These are phyloP conservation scores for Candida palmyrensis DNA, from an alignment of 805 yeast genomes.

Conservation along the genomic window DNA sequence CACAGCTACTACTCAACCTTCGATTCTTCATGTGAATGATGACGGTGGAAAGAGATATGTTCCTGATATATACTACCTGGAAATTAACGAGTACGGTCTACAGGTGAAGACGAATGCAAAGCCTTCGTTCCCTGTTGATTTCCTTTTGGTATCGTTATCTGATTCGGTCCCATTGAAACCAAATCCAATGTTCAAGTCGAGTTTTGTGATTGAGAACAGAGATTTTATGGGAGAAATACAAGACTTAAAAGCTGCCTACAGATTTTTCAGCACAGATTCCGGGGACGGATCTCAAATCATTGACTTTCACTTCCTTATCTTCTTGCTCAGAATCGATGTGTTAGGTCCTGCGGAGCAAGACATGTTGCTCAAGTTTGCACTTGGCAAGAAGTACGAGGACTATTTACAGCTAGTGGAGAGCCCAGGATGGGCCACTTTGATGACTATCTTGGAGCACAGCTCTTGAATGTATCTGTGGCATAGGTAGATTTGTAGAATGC, in stretches of 20 bases:
- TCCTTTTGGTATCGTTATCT: conserved; percentile 75
- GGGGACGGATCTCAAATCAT: conserved; percentile 33
- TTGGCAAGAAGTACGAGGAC: conserved; percentile 35
- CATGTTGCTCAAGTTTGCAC: conserved; percentile 45
- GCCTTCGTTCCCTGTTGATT: conserved; percentile 93
- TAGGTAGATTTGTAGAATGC: too few relatives aligned
- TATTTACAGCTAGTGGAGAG: conserved; percentile 50
- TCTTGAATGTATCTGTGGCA: too few relatives aligned
- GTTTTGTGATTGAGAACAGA: conserved; percentile 78
- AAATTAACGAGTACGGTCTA: conserved; percentile 80
- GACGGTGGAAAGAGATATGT: conserved; percentile 74
- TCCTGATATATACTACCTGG: conserved; percentile 87
- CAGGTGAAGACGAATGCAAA: conserved; percentile 85
- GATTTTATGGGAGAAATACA: conserved; percentile 71
- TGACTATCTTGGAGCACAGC: conserved; percentile 44
- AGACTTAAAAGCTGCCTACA: conserved; percentile 51
- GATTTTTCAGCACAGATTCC: conserved; percentile 38
- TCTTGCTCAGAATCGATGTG: conserved; percentile 52
- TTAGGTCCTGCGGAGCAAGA: conserved; percentile 51
- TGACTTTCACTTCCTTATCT: conserved; percentile 76
- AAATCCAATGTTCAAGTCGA: conserved; percentile 43
- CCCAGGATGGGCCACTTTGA: conserved; percentile 80
- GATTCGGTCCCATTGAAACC: conserved; percentile 85
- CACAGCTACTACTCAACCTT: conserved; percentile 85
- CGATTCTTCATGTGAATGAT: conserved; percentile 74